Conservation (phyloP, 371 early-diverging fungal species). For the Haplosporangium sp. region DNA sequence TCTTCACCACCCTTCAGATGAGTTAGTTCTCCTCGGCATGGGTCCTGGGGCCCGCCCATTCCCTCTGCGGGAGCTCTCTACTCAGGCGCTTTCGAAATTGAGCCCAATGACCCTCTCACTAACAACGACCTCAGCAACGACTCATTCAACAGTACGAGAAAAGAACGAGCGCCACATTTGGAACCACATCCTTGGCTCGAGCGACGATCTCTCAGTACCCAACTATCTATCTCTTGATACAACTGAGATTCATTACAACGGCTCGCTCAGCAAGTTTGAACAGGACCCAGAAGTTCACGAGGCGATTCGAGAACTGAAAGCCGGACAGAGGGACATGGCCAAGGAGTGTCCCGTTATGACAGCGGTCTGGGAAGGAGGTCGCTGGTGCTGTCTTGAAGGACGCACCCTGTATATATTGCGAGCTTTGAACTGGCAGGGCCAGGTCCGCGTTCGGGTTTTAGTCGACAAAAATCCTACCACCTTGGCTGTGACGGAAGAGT, state of each 20-base stretch:
- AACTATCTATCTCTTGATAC: constrained; percentile 30
- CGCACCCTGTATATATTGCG: constrained; percentile 45
- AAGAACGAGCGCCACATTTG: constrained; percentile 23
- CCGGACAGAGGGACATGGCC: constrained; percentile 32
- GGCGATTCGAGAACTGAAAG: constrained; percentile 22
- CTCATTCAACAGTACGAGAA: constrained; percentile 6
- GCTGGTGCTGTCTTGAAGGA: constrained; percentile 54
- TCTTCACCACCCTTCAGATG: constrained; percentile 36
- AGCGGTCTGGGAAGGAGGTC: constrained; percentile 50
- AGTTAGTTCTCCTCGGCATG: constrained; percentile 32
- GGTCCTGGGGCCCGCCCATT: constrained; percentile 29
- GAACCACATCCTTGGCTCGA: constrained; percentile 29
- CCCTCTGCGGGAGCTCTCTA: constrained; percentile 21
- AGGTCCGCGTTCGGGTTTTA: constrained; percentile 45
- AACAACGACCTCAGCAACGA: constrained; percentile 2
- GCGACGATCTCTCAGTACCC: constrained; percentile 11
- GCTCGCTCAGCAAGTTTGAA: constrained; percentile 27
- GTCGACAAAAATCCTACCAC: constrained; percentile 43
- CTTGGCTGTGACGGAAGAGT: constrained; percentile 49
- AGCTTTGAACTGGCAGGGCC: constrained; percentile 41
- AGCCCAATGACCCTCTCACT: constrained; percentile 1
- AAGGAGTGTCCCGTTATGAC: constrained; percentile 51
- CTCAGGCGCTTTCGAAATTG: constrained; percentile 5
- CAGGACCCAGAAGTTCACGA: constrained; percentile 33
- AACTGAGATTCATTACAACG: constrained; percentile 48